Evolutionary conservation across 2,329 filamentous ascomycete genomes (phyloP).

Genomic region (Colletotrichum shisoi): DNA sequence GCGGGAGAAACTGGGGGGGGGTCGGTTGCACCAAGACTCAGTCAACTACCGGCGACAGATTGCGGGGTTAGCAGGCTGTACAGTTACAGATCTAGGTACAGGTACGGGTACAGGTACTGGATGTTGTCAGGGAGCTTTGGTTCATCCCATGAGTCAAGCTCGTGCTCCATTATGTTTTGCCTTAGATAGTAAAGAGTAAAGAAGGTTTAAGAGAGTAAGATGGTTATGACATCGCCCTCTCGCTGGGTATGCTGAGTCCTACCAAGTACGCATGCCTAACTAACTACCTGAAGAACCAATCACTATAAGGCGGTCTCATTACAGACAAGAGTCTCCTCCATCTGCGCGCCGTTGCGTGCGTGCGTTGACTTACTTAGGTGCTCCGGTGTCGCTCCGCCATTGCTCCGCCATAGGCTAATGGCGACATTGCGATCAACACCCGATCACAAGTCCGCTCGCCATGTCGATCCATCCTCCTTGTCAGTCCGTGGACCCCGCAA

Average conservation of each 20-base stretch:
- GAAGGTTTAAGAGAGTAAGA: background rate
- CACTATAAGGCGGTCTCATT: background rate
- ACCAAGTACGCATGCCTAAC: background rate
- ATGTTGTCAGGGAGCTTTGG: background rate
- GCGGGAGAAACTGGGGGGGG: background rate
- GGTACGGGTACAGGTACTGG: too few species aligned
- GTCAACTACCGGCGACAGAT: background rate
- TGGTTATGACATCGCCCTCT: background rate
- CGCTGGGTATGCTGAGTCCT: background rate
- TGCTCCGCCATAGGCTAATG: background rate
- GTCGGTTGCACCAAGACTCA: background rate
- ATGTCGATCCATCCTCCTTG: slow-evolving; percentile 11
- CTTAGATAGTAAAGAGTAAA: background rate
- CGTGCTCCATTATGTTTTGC: background rate
- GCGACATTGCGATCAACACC: slow-evolving; percentile 15
- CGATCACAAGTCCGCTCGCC: slow-evolving; percentile 14
- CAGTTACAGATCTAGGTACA: too few species aligned
- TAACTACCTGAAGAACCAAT: too few species aligned
- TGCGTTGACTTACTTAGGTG: background rate
- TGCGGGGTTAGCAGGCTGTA: slow-evolving; percentile 18
- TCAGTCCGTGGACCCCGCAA: slow-evolving; percentile 31
- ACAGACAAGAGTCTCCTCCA: background rate
- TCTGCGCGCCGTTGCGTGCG: background rate
- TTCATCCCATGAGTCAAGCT: slow-evolving; percentile 18
- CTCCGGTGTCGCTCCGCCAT: background rate